Base-by-base conservation (phyloP, 108 stramenopile species). In the Aurantiochytrium sp. region DNA sequence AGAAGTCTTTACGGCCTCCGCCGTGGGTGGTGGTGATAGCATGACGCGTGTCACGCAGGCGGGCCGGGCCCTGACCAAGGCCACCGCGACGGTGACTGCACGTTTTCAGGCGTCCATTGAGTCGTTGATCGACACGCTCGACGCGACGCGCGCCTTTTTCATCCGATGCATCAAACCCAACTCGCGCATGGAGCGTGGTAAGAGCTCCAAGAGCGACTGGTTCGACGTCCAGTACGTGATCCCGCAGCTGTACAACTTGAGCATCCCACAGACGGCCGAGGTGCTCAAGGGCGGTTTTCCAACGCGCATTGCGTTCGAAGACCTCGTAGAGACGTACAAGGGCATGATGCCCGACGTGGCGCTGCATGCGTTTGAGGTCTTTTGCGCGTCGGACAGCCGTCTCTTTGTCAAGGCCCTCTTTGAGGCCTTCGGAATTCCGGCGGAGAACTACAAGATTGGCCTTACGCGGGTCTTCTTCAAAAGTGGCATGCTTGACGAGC, bases 121-220 rank as follows among this genome's bases (percentile, higher is more conserved):
- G 44, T 12, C 12, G 14, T 21, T 83, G 6, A 51, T 83, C 23
- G 44, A 8, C 21, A 83, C 76, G 19, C 76, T 83, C 44, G 76
- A 21, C 49, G 76, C 6, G 45, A 83, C 76, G n/a, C 76, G 76
- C n/a, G 76, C 76, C 1, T 12, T n/a, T 45, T 83, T 83, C 76
- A 83, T 83, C 23, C 76, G 76, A 8, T 83, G 76, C 76, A 35
- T 83, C 76, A 83, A 83, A 23, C 76, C 76, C 0, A 83, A 83
- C 76, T 47, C 76, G 19, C 76, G 45, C n/a, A 83, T 83, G 76
- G 76, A 83, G 76, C 76, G 76, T 18, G 64, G 35, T 2, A 42
- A 59, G 59, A 23, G 64, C 64, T 53, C 76, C 49, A 23, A 45
- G 23, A 53, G 23, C 25, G 76, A 47, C 28, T 83, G 76, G 76